Conservation (phyloP, 352 stramenopile species). For the Globisporangium ultimum region DNA sequence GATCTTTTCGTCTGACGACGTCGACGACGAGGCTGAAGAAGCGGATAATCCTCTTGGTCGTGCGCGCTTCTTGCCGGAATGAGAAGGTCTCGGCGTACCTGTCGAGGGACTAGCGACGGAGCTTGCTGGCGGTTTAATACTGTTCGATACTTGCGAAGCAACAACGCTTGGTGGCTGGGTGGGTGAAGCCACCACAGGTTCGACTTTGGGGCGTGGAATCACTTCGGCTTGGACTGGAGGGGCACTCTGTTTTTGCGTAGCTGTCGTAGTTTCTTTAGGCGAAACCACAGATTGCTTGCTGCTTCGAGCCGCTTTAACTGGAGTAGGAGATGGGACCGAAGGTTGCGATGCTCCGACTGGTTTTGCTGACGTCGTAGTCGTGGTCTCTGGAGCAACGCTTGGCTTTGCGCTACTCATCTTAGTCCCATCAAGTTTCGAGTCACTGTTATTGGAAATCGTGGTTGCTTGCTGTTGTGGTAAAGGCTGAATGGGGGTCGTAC, state of each 20-base stretch:
- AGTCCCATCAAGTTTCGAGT: too few species aligned
- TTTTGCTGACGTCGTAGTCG: too few species aligned
- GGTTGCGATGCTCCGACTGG: too few species aligned
- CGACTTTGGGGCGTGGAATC: not conserved
- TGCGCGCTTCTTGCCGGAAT: conserved; percentile 27
- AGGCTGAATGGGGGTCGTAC: too few species aligned
- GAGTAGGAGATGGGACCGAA: too few species aligned
- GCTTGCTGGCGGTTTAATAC: not conserved
- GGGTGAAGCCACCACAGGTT: not conserved
- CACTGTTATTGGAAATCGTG: too few species aligned
- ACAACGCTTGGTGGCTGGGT: not conserved
- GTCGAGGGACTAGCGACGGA: not conserved
- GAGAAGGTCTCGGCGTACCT: not conserved
- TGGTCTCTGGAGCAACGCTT: too few species aligned
- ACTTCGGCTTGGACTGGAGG: not conserved
- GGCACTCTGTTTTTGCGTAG: not conserved
- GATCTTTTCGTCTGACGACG: conserved; percentile 4
- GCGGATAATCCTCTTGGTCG: conserved; percentile 14
- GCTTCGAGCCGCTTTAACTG: too few species aligned
- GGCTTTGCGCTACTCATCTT: too few species aligned
- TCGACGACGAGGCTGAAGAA: not conserved
- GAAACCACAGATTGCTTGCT: not conserved
- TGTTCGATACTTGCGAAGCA: too few species aligned
- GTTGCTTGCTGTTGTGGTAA: too few species aligned
- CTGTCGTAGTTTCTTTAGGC: not conserved